phyloP scores from a whole-genome alignment of 257 asterid species.

The Nicotiana knightiana region DNA sequence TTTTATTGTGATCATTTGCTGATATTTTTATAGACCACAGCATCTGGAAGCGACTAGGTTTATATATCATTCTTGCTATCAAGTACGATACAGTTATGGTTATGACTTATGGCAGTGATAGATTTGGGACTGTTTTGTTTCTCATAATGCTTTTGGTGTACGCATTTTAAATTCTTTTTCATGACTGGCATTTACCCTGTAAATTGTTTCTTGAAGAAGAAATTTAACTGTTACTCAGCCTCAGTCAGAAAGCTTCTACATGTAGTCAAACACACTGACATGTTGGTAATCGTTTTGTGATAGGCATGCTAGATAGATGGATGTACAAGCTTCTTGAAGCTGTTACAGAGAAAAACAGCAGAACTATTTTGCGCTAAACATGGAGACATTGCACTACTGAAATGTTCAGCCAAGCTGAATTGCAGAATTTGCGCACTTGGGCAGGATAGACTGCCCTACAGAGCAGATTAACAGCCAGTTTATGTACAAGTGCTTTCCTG shows the following conservation, averaged over 20 bases:
- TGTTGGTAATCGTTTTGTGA: background rate
- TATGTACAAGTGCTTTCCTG: background rate
- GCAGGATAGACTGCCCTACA: background rate
- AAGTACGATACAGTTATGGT: background rate
- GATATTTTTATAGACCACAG: background rate
- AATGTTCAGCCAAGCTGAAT: background rate
- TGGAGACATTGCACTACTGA: background rate
- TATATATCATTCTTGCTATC: background rate
- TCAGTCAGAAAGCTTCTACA: background rate
- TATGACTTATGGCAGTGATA: background rate
- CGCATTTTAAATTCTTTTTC: background rate
- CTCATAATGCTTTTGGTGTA: background rate
- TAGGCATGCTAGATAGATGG: conserved; percentile 98
- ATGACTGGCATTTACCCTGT: background rate
- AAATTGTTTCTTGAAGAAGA: background rate
- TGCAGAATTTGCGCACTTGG: background rate
- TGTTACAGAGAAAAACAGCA: conserved; percentile 52
- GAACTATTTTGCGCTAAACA: conserved; percentile 45
- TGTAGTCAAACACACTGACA: background rate
- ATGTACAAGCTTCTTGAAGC: conserved; percentile 70
- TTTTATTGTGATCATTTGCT: background rate
- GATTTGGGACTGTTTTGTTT: background rate
- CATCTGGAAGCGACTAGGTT: background rate
- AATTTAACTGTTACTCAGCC: background rate
- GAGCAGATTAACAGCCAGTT: background rate